These are phyloP conservation scores for Pythium sukuiense DNA, from an alignment of 352 stramenopile species.

Conservation along the genomic window DNA sequence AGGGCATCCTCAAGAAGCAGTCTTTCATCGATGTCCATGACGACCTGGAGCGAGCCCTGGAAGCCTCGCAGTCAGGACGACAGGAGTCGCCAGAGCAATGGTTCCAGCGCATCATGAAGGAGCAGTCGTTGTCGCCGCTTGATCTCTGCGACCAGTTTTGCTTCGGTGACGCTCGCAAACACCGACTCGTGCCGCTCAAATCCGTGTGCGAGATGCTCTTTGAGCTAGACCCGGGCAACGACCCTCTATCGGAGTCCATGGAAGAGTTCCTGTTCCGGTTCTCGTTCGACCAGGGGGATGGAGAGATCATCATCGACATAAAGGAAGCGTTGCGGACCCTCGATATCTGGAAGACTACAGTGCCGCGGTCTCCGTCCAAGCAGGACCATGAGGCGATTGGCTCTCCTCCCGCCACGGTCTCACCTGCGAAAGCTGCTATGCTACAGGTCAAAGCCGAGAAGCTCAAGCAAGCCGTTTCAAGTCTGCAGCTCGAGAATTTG, in stretches of 20 bases:
- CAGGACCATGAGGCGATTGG: background rate
- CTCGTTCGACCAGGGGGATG: conserved; percentile 31
- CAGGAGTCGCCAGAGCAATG: conserved; percentile 44
- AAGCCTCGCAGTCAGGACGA: background rate
- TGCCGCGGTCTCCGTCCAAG: conserved; percentile 10
- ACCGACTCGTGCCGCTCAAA: conserved; percentile 42
- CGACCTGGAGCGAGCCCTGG: conserved; percentile 15
- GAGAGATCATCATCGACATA: conserved; percentile 52
- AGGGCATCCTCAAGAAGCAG: conserved; percentile 27
- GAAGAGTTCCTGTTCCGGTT: conserved; percentile 64
- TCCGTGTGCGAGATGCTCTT: conserved; percentile 61
- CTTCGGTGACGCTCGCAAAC: conserved; percentile 37
- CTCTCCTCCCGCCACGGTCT: background rate
- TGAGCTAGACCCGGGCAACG: conserved; percentile 42
- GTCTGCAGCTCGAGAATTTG: conserved; percentile 43
- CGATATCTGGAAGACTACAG: conserved; percentile 48
- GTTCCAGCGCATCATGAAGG: conserved; percentile 53
- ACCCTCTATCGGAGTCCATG: conserved; percentile 59
- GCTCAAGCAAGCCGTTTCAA: conserved; percentile 41
- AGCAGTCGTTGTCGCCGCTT: conserved; percentile 45
- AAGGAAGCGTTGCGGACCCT: conserved; percentile 54
- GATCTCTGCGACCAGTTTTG: conserved; percentile 62
- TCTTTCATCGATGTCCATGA: conserved; percentile 23
- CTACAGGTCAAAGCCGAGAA: conserved; percentile 50
- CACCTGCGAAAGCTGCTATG: conserved; percentile 23